Conservation (phyloP, 176 grass and related monocot genomes). For the Stipa capillata region DNA sequence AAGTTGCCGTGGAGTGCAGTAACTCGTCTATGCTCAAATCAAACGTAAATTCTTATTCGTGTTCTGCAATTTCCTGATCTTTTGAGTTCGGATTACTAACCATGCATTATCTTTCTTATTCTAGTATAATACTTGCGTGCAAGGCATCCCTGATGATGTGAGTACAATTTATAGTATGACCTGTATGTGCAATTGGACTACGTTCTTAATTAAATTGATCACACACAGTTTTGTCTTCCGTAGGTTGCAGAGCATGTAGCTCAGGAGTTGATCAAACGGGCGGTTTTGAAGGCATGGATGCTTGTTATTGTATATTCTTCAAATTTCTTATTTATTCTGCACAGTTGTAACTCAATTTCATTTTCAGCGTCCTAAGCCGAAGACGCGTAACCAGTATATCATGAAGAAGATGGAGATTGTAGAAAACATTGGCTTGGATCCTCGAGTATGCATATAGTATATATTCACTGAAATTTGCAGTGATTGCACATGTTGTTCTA, state of each 20-base stretch:
- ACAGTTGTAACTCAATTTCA: background rate
- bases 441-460: too few species aligned
- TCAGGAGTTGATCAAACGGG: background rate
- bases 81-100: too few species aligned
- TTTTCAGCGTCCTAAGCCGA: background rate
- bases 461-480: too few species aligned
- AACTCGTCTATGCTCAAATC: background rate
- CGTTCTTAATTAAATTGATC: background rate
- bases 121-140: background rate
- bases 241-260: background rate
- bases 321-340: background rate
- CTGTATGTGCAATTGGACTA: background rate
- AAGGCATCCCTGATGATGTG: background rate
- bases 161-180: background rate
- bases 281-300: background rate
- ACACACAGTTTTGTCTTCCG: background rate
- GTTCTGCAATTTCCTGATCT: background rate
- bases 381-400: background rate
- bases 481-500: too few species aligned
- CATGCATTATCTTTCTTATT: background rate
- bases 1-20: too few species aligned
- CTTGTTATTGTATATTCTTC: background rate
- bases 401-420: background rate
- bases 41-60: background rate
- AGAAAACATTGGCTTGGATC: background rate